These are phyloP conservation scores for Zangia roseola DNA, from an alignment of 768 basidiomycete genomes.

Conservation along the genomic window DNA sequence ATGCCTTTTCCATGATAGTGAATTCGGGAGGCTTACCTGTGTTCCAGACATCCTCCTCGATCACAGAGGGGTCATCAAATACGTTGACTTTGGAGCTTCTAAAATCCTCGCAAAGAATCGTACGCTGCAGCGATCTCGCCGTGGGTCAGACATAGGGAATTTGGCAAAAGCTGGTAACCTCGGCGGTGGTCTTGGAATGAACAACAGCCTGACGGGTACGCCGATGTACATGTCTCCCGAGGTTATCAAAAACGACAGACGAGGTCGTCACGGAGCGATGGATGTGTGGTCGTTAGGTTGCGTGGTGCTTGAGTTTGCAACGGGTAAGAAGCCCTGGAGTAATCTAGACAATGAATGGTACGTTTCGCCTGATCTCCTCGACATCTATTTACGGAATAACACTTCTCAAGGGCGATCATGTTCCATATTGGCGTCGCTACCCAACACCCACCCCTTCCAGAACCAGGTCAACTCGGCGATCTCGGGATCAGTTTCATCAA, in stretches of 20 bases:
- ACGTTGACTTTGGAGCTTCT: slow-evolving; percentile 96
- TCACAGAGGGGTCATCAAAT: slow-evolving; percentile 89
- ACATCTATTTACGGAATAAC: neutral
- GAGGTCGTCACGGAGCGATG: slow-evolving; percentile 91
- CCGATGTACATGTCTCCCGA: slow-evolving; percentile 99
- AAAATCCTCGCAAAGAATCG: slow-evolving; percentile 93
- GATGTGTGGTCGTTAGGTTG: slow-evolving; percentile 98
- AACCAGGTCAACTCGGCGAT: slow-evolving; percentile 83
- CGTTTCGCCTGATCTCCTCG: slow-evolving; percentile 16
- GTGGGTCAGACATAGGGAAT: slow-evolving; percentile 44
- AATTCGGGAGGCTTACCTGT: slow-evolving; percentile 8
- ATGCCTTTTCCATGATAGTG: slow-evolving; percentile 34
- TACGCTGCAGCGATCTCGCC: slow-evolving; percentile 71
- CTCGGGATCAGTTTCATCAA: slow-evolving; percentile 93
- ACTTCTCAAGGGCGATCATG: slow-evolving; percentile 88
- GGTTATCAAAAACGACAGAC: slow-evolving; percentile 90
- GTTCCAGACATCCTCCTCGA: slow-evolving; percentile 88
- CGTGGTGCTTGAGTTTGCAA: slow-evolving; percentile 95
- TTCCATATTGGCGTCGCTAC: slow-evolving; percentile 98
- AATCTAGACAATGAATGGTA: slow-evolving; percentile 99
- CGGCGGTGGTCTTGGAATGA: slow-evolving; percentile 48
- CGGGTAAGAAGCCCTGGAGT: slow-evolving; percentile 97
- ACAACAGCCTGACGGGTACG: slow-evolving; percentile 91
- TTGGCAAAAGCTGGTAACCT: slow-evolving; percentile 34
- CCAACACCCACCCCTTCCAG: slow-evolving; percentile 93